Base-by-base conservation (phyloP, 768 basidiomycete genomes). In the Clavulina sp. region DNA sequence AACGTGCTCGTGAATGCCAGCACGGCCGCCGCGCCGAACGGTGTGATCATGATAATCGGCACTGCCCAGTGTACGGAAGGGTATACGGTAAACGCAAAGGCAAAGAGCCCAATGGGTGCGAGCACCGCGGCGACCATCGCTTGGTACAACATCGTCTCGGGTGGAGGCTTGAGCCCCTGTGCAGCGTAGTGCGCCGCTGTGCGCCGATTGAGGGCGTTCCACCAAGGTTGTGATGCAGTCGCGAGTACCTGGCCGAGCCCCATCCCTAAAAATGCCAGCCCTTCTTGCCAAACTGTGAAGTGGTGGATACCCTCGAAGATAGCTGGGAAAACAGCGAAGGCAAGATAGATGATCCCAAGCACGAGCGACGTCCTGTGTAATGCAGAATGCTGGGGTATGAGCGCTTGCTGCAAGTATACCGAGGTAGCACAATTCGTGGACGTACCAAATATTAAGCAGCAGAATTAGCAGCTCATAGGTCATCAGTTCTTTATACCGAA, bases 401-500 rank as follows among this genome's bases (percentile, higher is more conserved):
- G 5, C 18, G 6, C 21, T 5, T 7, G 41, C 4, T 23, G 43
- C 41, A 46, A 26, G 9, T 49, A 49, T 9, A 13, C 6, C 32
- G 28, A 3, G 7, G 23, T 41, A 60, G 16, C 66, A 59, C 24
- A 67, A 59, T 23, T 21, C 5, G 5, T 65, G 36, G 1, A 64
- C 71, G 2, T 62, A 80, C 85, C 84, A 87, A 13, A 73, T 61
- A 61, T 84, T 72, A 5, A 88, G 68, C 3, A 80, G 63, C 3
- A 86, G 68, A 0, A 80, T 80, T 83, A 87, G 88, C n/a, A 73
- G 70, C 57, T 91, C 82, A 47, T 68, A 73, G 0, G 74, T 38
- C 3, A 84, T 64, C 4, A 85, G 65, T 61, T 77, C 81, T 82
- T 53, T 32, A 18, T 51, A 33, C 36, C 13, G 13, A 38, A 21